Percentiles rank a stretch among this genome's conserved stretches.
phyloP scores from a whole-genome alignment of 495 filamentous ascomycete genomes.

The Daldinia caldariorum region DNA sequence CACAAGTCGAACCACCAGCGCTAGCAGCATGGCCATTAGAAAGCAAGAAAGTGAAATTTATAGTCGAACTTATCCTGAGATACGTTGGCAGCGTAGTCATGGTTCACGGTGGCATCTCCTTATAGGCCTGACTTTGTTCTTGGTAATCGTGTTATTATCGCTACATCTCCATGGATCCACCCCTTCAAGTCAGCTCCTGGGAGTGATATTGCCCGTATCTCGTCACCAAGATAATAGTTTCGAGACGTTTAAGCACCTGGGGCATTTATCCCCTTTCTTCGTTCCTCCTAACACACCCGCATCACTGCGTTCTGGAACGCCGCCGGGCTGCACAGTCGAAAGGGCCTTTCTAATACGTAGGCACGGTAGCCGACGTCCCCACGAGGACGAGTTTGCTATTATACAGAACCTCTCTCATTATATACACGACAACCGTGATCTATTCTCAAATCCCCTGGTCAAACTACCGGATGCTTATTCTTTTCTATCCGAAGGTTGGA shows the following conservation, averaged over 20 bases:
- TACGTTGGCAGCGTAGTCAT: not conserved
- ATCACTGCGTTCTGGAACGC: constrained; percentile 21
- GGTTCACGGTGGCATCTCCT: not conserved
- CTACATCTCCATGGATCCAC: not conserved
- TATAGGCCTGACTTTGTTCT: constrained; percentile 6
- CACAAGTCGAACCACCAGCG: too few relatives aligned
- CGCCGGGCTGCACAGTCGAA: constrained; percentile 24
- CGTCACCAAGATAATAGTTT: not conserved
- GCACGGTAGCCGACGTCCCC: constrained; percentile 33
- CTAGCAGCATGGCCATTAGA: not conserved
- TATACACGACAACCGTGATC: constrained; percentile 24
- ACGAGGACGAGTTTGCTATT: constrained; percentile 11
- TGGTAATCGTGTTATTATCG: not conserved
- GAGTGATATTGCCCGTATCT: not conserved
- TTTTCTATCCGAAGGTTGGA: constrained; percentile 24
- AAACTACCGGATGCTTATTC: constrained; percentile 20
- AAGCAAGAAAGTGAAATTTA: not conserved
- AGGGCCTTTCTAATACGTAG: constrained; percentile 31
- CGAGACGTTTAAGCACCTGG: constrained; percentile 29
- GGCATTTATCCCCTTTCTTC: constrained; percentile 33
- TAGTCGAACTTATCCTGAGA: not conserved
- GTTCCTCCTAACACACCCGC: constrained; percentile 28
- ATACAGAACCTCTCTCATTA: constrained; percentile 26
- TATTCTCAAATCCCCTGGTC: constrained; percentile 19
- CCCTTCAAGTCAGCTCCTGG: not conserved